phyloP scores from a whole-genome alignment of 108 stramenopile species.

The Skeletonema costatum region DNA sequence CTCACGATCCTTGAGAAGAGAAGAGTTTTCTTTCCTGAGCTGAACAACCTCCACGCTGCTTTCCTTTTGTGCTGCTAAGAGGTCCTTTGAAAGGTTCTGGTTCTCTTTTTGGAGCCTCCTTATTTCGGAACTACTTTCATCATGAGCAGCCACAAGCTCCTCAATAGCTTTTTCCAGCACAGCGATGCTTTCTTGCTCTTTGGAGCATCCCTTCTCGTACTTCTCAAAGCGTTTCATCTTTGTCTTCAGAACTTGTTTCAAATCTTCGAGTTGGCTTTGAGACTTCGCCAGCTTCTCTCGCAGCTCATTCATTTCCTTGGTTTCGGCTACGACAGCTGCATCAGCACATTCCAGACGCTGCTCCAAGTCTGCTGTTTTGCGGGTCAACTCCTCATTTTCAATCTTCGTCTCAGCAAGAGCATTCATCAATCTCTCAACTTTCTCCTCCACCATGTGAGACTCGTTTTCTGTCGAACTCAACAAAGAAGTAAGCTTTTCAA shows the following conservation, averaged over 20 bases:
- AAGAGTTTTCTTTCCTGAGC: not conserved
- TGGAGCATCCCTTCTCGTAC: conserved; percentile 23
- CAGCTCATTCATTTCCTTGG: conserved; percentile 24
- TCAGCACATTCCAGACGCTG: conserved; percentile 23
- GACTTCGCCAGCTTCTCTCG: conserved; percentile 5
- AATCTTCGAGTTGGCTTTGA: conserved; percentile 15
- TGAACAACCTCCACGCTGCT: not conserved
- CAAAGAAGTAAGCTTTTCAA: conserved; percentile 8
- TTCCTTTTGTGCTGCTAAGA: not conserved
- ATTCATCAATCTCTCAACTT: conserved; percentile 13
- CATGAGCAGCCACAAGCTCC: not conserved
- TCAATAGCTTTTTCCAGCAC: conserved; percentile 35
- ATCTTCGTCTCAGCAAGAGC: conserved; percentile 16
- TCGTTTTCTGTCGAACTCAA: conserved; percentile 4
- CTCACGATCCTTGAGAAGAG: not conserved
- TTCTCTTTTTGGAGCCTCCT: not conserved
- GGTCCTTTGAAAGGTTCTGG: not conserved
- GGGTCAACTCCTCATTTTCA: conserved; percentile 20
- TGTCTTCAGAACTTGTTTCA: conserved; percentile 15
- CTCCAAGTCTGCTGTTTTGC: conserved; percentile 16
- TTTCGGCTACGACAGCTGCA: not conserved
- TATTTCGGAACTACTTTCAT: not conserved
- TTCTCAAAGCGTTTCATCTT: conserved; percentile 29
- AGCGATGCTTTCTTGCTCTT: conserved; percentile 40
- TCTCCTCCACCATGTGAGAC: conserved; percentile 20